Evolutionary conservation across 495 filamentous ascomycete genomes (phyloP), one percentile per base, ranked within the genome.

Genomic region (Lepraria neglecta): DNA sequence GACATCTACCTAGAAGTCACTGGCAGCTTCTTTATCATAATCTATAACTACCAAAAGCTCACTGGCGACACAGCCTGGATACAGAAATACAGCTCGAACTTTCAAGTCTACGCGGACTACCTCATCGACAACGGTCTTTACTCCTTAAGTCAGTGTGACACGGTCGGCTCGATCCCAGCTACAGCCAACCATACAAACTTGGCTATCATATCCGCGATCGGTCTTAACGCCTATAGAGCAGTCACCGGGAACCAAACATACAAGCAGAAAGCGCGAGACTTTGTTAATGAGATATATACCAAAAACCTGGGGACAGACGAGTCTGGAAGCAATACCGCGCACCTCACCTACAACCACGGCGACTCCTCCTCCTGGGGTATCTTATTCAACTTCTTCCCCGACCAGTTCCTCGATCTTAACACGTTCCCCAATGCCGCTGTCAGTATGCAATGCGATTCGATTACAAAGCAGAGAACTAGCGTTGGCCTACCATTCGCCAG

Each of bases 191-290:
- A 82, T 64, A 84, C 80, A 3, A 81, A 79, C 61, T 74, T 84
- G 2, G 81, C 81, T 5, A 80, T 84, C 65, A 83, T 82, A 56
- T 77, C 79, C 30, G 79, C 80, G 3, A 73, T 85, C 3, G 81
- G 76, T 2, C 71, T 85, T 33, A 77, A 74, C 47, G 79, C 80
- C 38, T 78, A 72, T 61, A 78, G 80, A 6, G 68, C 69, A 27
- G 58, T 80, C 44, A 75, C 71, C 48, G 74, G 74, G 4, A 57
- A 70, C 7, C 24, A 50, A 0, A 68, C 71, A 11, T 82, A 81
- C 63, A 76, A 73, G 12, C 66, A 63, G 6, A 71, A 72, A 51
- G 78, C 73, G 4, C 67, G 75, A 9, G 64, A 71, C 27, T 73
- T 73, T 58, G 79, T 76, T 24, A 56, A 69, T 14, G 64, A 72